Evolutionary conservation across 2,329 filamentous ascomycete genomes (phyloP), one percentile per base, ranked within the genome.

Genomic region (Phyllosticta citriasiana): DNA sequence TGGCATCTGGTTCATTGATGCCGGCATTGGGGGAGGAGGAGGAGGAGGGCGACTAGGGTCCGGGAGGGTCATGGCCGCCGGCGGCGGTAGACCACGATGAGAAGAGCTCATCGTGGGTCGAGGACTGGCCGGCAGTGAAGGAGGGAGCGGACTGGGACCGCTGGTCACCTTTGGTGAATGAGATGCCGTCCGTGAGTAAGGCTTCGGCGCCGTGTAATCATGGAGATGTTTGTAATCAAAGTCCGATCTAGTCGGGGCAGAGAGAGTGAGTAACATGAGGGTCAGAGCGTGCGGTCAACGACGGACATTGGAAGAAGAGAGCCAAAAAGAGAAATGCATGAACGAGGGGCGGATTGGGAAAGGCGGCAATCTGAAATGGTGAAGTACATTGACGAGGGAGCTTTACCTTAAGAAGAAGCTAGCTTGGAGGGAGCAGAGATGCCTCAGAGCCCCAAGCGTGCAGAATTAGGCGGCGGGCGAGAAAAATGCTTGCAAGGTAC

Each of bases 1-100:
- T 30, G 78, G 78, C 64, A 80, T 73, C 57, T 74, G 71, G 57
- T 72, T 71, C 62, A 78, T 63, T 50, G 69, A 65, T 51, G 77
- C 64, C 30, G 52, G 24, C 35, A 55, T 67, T 53, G 71, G 65
- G 51, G 70, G 69, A 59, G 70, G 67, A 58, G 74, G 67, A 58
- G 74, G 69, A 63, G 72, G 70, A 25, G 70, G 72, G 59, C 76
- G 70, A 53, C 71, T 72, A 60, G 78, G 78, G 68, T 80, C 78
- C 62, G 78, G 77, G 64, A 81, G 70, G 58, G 77, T 76, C 78
- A 82, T 80, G 61, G 78, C 77, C 65, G 78, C 76, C 30, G 79
- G 80, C 64, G 78, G 80, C 70, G 80, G 80, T 54, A 82, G 71
- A 57, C 80, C 80, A 69, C 80, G 75, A 71, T 82, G 80, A 67